Evolutionary conservation across 1,139 yeast genomes (phyloP), one percentile per base, ranked within the genome.

Genomic region (Hemisphaericaspora subhashii): DNA sequence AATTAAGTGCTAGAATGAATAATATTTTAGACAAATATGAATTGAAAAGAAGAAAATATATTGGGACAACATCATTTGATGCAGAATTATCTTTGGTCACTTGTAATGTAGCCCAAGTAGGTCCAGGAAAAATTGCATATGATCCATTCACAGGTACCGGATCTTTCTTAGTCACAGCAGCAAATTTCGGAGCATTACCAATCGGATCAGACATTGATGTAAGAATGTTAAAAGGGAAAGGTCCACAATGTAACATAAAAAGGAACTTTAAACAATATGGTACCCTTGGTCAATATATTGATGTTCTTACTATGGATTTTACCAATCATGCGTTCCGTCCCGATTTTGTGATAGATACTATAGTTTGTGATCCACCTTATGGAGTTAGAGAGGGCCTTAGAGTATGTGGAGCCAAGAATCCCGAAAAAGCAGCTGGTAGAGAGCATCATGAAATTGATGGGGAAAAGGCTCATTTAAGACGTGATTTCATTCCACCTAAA

Each of bases 141-240:
- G 99, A 92, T 62, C 98, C 99, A 11, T 92, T 92, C 64, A 87
- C 87, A 3, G 99, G 99, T 0, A 92, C 99, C 0, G 99, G 98
- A 0, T 88, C 97, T 15, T 92, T 92, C 54, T 67, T 92, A 35
- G 86, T 89, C 1, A 90, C 97, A 1, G 95, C 92, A 9, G 89
- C 94, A 0, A 78, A 84, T 48, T 88, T 78, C 57, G 96, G 96
- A 1, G 95, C 92, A 0, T 55, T 82, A 10, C 79, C 89, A 0
- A 64, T 86, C 31, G 98, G 98, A 0, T 83, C 96, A 0, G 99
- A 92, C 60, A 90, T 92, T 38, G 98, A 92, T 56, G 83, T 88
- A 3, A 72, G 97, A 39, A 79, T 88, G 58, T 71, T 92, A 35
- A 74, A 79, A 46, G 98, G 98, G 0, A 86, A 86, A 49, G 72